These are phyloP conservation scores for Immersiporthe knoxdaviesiana DNA, from an alignment of 2,329 filamentous ascomycete genomes.

Conservation along the genomic window DNA sequence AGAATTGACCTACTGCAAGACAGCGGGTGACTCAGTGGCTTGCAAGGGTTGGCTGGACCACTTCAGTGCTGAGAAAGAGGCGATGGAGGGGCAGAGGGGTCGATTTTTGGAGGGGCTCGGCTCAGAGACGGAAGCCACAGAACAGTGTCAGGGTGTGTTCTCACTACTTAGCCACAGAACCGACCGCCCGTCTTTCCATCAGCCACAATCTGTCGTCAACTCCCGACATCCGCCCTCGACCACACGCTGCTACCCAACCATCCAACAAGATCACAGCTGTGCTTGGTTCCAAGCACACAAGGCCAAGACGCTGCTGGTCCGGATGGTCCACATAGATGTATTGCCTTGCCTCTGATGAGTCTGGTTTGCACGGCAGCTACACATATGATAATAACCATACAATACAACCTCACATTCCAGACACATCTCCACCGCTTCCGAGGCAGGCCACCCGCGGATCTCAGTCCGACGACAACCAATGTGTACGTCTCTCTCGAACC, in stretches of 20 bases:
- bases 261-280: no score
- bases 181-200: background rate
- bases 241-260: background rate
- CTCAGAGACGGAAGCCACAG: background rate
- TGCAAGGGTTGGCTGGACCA: background rate
- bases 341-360: background rate
- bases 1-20: conserved; percentile 1
- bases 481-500: background rate
- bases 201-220: background rate
- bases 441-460: background rate
- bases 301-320: no score
- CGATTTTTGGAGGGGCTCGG: background rate
- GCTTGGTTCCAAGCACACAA: no score
- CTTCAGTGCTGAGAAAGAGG: no score
- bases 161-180: background rate
- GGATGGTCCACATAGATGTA: background rate
- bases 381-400: background rate
- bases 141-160: no score
- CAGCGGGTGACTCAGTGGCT: background rate
- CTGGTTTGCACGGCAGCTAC: background rate
- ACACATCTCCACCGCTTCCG: background rate
- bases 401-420: background rate
- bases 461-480: background rate
- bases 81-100: conserved; percentile 4
- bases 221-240: background rate